Evolutionary conservation across 768 basidiomycete species (phyloP).

Genomic region (Pleurotus sapidus): DNA sequence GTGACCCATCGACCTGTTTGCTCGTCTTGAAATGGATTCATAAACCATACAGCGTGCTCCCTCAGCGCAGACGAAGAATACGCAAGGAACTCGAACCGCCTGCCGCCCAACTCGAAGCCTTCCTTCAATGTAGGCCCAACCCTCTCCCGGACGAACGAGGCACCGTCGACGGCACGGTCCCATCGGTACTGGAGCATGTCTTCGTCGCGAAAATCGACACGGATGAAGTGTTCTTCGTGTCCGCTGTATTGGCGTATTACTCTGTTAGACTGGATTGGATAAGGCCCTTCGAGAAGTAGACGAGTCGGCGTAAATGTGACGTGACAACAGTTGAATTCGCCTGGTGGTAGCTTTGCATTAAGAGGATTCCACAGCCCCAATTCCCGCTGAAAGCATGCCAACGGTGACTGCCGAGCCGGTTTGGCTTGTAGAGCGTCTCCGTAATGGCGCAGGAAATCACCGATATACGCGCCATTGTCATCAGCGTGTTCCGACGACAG

Average conservation of each 20-base stretch:
- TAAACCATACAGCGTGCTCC: slow-evolving; percentile 82
- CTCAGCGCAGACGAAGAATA: slow-evolving; percentile 79
- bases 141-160: slow-evolving; percentile 50
- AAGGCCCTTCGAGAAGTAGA: slow-evolving; percentile 74
- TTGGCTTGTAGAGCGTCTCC: slow-evolving; percentile 42
- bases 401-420: slow-evolving; percentile 32
- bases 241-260: slow-evolving; percentile 67
- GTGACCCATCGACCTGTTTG: slow-evolving; percentile 39
- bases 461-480: slow-evolving; percentile 27
- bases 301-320: slow-evolving; percentile 77
- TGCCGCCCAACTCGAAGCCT: slow-evolving; percentile 71
- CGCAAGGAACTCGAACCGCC: slow-evolving; percentile 75
- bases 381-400: slow-evolving; percentile 43
- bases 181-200: slow-evolving; percentile 72
- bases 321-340: slow-evolving; percentile 66
- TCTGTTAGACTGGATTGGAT: slow-evolving; percentile 72
- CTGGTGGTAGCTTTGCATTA: slow-evolving; percentile 20
- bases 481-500: slow-evolving; percentile 30
- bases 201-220: slow-evolving; percentile 86
- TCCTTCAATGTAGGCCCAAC: slow-evolving; percentile 56
- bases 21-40: slow-evolving; percentile 56
- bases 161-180: slow-evolving; percentile 63
- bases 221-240: slow-evolving; percentile 67
- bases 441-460: slow-evolving; percentile 55
- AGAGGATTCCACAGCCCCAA: slow-evolving; percentile 7